Percentiles rank a stretch among this genome's conserved stretches.
phyloP scores from a whole-genome alignment of 441 rosid species.

The Populus hybrid region DNA sequence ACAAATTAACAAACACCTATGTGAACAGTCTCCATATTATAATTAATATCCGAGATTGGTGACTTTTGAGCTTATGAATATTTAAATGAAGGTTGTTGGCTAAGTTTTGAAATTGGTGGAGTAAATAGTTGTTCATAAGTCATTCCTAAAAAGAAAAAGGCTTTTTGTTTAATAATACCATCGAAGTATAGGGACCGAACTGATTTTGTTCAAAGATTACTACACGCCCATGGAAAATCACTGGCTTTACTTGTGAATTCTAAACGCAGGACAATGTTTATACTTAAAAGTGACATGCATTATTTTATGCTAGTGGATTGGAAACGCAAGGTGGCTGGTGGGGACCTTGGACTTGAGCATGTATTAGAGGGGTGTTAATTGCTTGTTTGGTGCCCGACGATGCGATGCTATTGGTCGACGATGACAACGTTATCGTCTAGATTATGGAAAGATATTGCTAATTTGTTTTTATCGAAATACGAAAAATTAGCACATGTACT shows the following conservation, averaged over 20 bases:
- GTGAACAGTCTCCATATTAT: not conserved
- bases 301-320: constrained; percentile 26
- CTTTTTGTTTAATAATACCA: not conserved
- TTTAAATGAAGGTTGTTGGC: not conserved
- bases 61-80: not conserved
- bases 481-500: constrained; percentile 44
- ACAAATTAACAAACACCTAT: not conserved
- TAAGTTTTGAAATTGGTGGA: not conserved
- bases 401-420: constrained; percentile 26
- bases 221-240: not conserved
- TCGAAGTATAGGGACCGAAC: not conserved
- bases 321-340: constrained; percentile 28
- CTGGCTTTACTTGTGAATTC: not conserved
- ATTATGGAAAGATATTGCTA: constrained; percentile 35
- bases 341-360: constrained; percentile 51
- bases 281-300: not conserved
- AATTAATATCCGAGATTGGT: not conserved
- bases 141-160: not conserved
- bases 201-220: not conserved
- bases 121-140: not conserved
- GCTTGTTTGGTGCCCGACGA: constrained; percentile 28
- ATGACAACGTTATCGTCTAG: constrained; percentile 33
- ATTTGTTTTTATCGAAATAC: constrained; percentile 16
- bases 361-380: constrained; percentile 35
- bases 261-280: not conserved